These are phyloP conservation scores for Paraphoma sp. DNA, from an alignment of 2,329 filamentous ascomycete genomes.

Conservation along the genomic window DNA sequence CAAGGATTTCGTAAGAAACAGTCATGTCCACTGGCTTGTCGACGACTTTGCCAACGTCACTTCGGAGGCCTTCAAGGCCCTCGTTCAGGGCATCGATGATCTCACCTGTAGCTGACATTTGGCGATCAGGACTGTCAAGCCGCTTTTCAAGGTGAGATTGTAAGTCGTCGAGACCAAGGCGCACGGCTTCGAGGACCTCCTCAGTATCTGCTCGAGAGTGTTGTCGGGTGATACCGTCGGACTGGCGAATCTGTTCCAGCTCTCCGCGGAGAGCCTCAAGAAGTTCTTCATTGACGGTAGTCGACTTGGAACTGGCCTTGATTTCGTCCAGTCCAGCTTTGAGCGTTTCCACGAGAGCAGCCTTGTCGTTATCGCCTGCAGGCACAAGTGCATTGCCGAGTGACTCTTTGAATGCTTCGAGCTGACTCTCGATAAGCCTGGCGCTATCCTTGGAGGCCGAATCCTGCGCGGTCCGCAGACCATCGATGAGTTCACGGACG, in stretches of 20 bases:
- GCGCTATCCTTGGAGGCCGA: constrained; percentile 51
- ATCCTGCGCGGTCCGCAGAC: constrained; percentile 50
- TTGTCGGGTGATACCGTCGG: constrained; percentile 49
- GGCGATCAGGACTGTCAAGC: constrained; percentile 61
- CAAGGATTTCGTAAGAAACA: constrained; percentile 86
- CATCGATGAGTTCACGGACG: constrained; percentile 59
- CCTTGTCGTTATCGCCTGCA: constrained; percentile 44
- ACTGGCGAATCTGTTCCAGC: constrained; percentile 56
- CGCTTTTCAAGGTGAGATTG: constrained; percentile 58
- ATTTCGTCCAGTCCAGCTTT: constrained; percentile 48
- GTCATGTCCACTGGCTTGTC: constrained; percentile 84
- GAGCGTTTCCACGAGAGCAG: constrained; percentile 51
- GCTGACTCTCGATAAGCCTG: constrained; percentile 51
- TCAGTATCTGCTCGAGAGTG: constrained; percentile 54
- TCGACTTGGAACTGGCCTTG: constrained; percentile 33
- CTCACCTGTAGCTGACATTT: constrained; percentile 62
- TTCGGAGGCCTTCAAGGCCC: constrained; percentile 76
- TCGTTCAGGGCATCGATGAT: constrained; percentile 68
- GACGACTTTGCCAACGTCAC: constrained; percentile 75
- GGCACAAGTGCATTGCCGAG: constrained; percentile 52
- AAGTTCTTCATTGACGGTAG: constrained; percentile 56
- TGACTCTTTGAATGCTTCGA: constrained; percentile 53
- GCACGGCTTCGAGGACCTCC: constrained; percentile 57
- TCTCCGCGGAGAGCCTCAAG: constrained; percentile 60
- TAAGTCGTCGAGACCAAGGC: constrained; percentile 58